These are phyloP conservation scores for Anthracocystis walkeri DNA, from an alignment of 1,284 basidiomycete species.

Conservation along the genomic window DNA sequence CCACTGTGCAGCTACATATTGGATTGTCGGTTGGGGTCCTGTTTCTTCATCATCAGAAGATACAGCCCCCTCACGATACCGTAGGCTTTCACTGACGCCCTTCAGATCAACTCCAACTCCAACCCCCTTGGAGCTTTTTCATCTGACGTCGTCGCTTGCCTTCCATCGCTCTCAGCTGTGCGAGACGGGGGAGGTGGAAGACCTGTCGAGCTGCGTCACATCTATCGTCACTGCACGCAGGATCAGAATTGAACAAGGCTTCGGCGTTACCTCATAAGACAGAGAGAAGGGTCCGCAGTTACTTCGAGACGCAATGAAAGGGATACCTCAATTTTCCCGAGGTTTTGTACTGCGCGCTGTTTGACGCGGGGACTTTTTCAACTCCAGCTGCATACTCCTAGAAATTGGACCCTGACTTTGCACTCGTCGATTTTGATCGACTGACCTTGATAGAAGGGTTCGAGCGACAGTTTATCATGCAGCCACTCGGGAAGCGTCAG, in stretches of 20 bases:
- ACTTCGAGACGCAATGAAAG: background rate
- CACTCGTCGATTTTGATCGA: too few species aligned
- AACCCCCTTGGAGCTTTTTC: background rate
- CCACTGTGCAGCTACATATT: conserved; percentile 12
- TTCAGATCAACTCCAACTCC: background rate
- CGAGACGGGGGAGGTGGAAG: too few species aligned
- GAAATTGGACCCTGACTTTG: too few species aligned
- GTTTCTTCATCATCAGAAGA: background rate
- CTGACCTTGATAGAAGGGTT: too few species aligned
- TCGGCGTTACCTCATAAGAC: too few species aligned
- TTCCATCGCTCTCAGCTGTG: too few species aligned
- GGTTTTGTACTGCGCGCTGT: background rate
- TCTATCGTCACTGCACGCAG: background rate
- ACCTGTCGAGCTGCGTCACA: conserved; percentile 2
- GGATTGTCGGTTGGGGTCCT: background rate
- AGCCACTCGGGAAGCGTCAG: too few species aligned
- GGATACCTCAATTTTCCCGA: background rate
- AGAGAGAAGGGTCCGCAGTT: background rate
- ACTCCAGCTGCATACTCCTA: too few species aligned
- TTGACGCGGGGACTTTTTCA: too few species aligned
- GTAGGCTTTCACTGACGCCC: background rate
- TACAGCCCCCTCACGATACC: background rate
- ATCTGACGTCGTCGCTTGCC: background rate
- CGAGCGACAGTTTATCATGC: too few species aligned
- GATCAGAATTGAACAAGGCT: too few species aligned